Percentiles rank a stretch among this genome's conserved stretches.
These are phyloP conservation scores for Fusarium sp. DNA, from an alignment of 2,329 filamentous ascomycete species.

Conservation along the genomic window DNA sequence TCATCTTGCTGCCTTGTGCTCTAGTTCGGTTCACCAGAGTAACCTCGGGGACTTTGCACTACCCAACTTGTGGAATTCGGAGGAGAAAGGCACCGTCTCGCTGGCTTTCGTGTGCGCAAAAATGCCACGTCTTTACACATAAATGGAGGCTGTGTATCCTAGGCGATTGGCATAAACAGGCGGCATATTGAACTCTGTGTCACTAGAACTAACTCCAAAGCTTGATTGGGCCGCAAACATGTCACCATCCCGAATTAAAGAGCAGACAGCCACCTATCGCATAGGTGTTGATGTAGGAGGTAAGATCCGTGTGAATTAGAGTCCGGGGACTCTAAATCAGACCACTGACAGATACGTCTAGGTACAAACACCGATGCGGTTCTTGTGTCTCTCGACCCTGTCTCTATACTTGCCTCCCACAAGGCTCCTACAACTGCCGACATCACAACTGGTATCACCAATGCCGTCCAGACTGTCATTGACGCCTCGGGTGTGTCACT, in stretches of 20 bases:
- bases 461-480: conserved; percentile 53
- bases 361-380: conserved; percentile 27
- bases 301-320: neutral
- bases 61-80: neutral
- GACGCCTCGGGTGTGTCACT: conserved; percentile 36
- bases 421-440: conserved; percentile 50
- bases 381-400: conserved; percentile 11
- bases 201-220: neutral
- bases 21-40: neutral
- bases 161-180: neutral
- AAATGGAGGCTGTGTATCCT: neutral
- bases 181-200: neutral
- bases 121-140: neutral
- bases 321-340: neutral
- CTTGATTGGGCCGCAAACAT: neutral
- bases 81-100: neutral
- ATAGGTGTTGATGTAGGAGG: conserved; percentile 5
- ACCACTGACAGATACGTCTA: neutral
- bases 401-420: conserved; percentile 13
- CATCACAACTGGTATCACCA: conserved; percentile 50
- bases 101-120: neutral
- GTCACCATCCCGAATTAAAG: neutral
- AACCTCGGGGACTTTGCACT: neutral
- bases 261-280: neutral
- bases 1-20: neutral